phyloP scores from a whole-genome alignment of 225 moss, liverwort and hornwort species.

The Polytrichum formosum region DNA sequence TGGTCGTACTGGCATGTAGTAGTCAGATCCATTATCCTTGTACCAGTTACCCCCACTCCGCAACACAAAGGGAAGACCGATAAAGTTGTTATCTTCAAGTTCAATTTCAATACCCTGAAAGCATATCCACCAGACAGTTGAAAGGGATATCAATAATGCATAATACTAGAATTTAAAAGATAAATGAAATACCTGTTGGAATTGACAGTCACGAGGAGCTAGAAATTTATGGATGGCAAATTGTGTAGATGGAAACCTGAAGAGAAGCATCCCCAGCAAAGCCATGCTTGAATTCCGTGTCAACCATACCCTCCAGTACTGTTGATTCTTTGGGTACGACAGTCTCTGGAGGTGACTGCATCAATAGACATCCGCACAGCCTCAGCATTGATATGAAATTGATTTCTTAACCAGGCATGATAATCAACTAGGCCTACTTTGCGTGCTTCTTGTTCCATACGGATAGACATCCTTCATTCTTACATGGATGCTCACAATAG shows the following conservation, averaged over 20 bases:
- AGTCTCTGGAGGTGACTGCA: conserved; percentile 70
- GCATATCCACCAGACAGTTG: conserved; percentile 10
- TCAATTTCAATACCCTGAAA: conserved; percentile 65
- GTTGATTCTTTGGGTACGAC: conserved; percentile 66
- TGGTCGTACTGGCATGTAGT: conserved; percentile 59
- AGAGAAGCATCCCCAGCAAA: conserved; percentile 81
- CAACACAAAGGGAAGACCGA: conserved; percentile 87
- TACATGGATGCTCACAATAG: background rate
- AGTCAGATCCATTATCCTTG: conserved; percentile 90
- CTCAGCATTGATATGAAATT: too few relatives aligned
- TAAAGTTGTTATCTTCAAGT: conserved; percentile 54
- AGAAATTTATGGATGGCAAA: background rate
- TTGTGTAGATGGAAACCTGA: conserved; percentile 42
- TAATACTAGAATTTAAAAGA: too few relatives aligned
- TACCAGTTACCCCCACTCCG: conserved; percentile 81
- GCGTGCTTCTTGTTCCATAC: too few relatives aligned
- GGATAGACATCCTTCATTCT: background rate
- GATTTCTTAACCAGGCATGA: too few relatives aligned
- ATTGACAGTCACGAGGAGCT: background rate
- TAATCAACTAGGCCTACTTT: background rate
- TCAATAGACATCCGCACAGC: background rate
- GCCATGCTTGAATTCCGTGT: conserved; percentile 70
- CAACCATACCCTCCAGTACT: conserved; percentile 44
- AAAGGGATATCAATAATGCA: background rate
- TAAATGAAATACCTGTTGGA: too few relatives aligned